Conservation (phyloP, 2,329 filamentous ascomycete genomes). For the Beauveria sp. region DNA sequence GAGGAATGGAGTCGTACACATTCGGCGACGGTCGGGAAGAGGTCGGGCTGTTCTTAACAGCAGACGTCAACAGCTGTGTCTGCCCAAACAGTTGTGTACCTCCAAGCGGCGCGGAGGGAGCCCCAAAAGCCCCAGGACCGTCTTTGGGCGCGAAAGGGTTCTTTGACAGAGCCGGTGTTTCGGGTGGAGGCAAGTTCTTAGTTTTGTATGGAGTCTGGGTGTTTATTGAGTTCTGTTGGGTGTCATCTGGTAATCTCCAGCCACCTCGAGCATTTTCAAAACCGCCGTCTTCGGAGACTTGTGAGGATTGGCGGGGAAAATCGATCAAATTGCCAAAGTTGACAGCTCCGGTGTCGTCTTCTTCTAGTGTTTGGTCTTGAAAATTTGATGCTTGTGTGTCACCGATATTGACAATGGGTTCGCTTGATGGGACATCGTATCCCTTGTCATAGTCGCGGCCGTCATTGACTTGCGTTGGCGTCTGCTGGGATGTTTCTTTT, state of each 20-base stretch:
- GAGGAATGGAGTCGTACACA: slow-evolving; percentile 37
- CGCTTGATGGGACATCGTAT: slow-evolving; percentile 21
- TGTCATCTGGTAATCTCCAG: slow-evolving; percentile 30
- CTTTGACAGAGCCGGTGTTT: slow-evolving; percentile 41
- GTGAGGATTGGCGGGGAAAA: slow-evolving; percentile 30
- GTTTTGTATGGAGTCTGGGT: slow-evolving; percentile 25
- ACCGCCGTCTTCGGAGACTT: slow-evolving; percentile 34
- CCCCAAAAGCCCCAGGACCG: slow-evolving; percentile 21
- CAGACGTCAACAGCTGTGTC: slow-evolving; percentile 46
- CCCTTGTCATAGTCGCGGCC: slow-evolving; percentile 48
- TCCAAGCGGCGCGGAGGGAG: slow-evolving; percentile 28
- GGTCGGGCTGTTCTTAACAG: slow-evolving; percentile 45
- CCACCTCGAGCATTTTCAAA: slow-evolving; percentile 30
- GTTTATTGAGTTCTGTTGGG: slow-evolving; percentile 23
- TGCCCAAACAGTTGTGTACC: slow-evolving; percentile 46
- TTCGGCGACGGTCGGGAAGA: slow-evolving; percentile 51
- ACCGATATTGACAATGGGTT: slow-evolving; percentile 18
- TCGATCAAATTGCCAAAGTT: slow-evolving; percentile 33
- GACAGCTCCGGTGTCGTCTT: slow-evolving; percentile 44
- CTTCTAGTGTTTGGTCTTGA: slow-evolving; percentile 31
- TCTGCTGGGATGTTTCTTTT: slow-evolving; percentile 41
- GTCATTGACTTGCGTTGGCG: slow-evolving; percentile 49
- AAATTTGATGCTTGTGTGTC: slow-evolving; percentile 22
- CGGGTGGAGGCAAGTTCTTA: slow-evolving; percentile 24
- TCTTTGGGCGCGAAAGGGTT: slow-evolving; percentile 35